A percentile compares a stretch with the other conserved stretches of the same genome.
Conservation (phyloP, 108 stramenopile species). For the Chaetoceros tenuissimus region DNA sequence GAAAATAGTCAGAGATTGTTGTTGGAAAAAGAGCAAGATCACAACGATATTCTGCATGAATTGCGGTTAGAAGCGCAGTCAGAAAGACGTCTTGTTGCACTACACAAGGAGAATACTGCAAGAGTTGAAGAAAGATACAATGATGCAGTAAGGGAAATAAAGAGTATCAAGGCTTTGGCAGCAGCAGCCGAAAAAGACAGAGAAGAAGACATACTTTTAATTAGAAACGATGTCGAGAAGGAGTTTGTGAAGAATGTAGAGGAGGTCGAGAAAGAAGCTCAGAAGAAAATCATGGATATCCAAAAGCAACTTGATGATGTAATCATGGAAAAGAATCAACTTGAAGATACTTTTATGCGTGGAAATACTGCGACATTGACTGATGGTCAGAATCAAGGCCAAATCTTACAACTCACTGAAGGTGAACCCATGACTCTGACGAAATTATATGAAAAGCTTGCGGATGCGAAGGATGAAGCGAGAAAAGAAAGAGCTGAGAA, state of each 20-base stretch:
- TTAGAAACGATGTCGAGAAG: slow-evolving; percentile 20
- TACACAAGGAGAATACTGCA: slow-evolving; percentile 59
- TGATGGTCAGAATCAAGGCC: not conserved
- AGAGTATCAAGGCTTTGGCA: slow-evolving; percentile 38
- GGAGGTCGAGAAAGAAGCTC: slow-evolving; percentile 35
- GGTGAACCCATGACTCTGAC: slow-evolving; percentile 54
- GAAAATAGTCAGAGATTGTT: slow-evolving; percentile 26
- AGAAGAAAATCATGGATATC: slow-evolving; percentile 23
- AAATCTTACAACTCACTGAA: not conserved
- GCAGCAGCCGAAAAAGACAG: slow-evolving; percentile 35
- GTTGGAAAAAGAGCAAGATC: slow-evolving; percentile 32
- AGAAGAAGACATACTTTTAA: slow-evolving; percentile 14
- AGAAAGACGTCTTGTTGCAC: slow-evolving; percentile 39
- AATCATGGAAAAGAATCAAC: slow-evolving; percentile 11
- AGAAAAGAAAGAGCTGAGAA: slow-evolving; percentile 35
- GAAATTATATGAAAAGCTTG: slow-evolving; percentile 57
- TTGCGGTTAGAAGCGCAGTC: slow-evolving; percentile 41
- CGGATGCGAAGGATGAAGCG: slow-evolving; percentile 60
- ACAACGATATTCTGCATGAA: slow-evolving; percentile 23
- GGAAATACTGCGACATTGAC: not conserved
- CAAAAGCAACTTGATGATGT: slow-evolving; percentile 37
- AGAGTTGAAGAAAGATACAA: slow-evolving; percentile 38
- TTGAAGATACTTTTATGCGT: not conserved
- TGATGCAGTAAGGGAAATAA: slow-evolving; percentile 27
- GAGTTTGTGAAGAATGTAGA: slow-evolving; percentile 33